Percentiles rank a stretch among this genome's conserved stretches.
phyloP scores from a whole-genome alignment of 1,284 basidiomycete genomes.

The Melanopsichium pennsylvanicum region DNA sequence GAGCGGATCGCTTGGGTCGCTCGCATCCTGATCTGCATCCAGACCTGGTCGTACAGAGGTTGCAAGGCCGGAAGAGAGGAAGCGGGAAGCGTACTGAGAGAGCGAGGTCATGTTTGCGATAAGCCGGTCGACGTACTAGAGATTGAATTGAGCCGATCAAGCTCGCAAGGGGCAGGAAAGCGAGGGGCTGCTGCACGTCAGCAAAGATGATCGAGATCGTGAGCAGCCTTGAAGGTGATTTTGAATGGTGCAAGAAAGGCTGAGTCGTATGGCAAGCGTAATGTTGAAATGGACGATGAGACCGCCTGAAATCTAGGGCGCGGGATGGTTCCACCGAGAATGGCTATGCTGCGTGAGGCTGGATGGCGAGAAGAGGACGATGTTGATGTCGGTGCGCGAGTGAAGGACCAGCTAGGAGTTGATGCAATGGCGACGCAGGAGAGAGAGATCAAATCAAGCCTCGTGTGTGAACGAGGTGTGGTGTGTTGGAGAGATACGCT shows the following conservation, averaged over 20 bases:
- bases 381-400: too few species aligned
- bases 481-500: not conserved
- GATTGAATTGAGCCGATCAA: not conserved
- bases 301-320: too few species aligned
- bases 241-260: not conserved
- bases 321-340: too few species aligned
- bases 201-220: conserved; percentile 8
- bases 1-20: conserved; percentile 38
- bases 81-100: conserved; percentile 50
- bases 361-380: too few species aligned
- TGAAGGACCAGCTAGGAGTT: not conserved
- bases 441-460: not conserved
- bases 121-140: not conserved
- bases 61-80: conserved; percentile 41
- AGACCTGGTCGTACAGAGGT: conserved; percentile 28
- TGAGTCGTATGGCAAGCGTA: not conserved
- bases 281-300: not conserved
- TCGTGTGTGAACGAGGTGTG: not conserved
- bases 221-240: conserved; percentile 26
- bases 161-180: not conserved
- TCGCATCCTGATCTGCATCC: conserved; percentile 36
- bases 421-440: not conserved
- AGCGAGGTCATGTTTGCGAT: conserved; percentile 34
- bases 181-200: conserved; percentile 24
- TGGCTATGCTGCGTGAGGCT: too few species aligned